Evolutionary conservation across 2,329 filamentous ascomycete species (phyloP).

Genomic region (Fusarium armeniacum): DNA sequence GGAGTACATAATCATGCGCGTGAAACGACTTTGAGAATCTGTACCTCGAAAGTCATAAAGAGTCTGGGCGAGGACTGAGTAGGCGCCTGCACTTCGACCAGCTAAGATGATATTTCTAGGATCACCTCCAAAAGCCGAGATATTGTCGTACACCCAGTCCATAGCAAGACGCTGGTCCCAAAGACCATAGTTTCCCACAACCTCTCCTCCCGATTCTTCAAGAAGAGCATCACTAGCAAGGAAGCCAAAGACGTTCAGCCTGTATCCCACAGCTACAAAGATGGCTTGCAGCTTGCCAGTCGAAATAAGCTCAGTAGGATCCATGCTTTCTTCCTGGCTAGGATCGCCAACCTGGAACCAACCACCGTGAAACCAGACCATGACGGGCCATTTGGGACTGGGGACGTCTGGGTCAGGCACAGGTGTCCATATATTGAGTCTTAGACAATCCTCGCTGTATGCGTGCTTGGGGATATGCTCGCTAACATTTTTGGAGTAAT

Average conservation of each 20-base stretch:
- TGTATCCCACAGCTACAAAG: conserved; percentile 13
- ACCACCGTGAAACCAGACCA: conserved; percentile 60
- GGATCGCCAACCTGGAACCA: conserved; percentile 64
- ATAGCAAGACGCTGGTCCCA: conserved; percentile 27
- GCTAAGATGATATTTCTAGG: conserved; percentile 7
- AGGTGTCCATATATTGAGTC: conserved; percentile 13
- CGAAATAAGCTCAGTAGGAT: conserved; percentile 60
- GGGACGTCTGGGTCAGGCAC: not conserved
- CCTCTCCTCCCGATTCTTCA: rapidly evolving
- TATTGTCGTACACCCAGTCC: conserved; percentile 20
- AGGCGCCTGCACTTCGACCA: conserved; percentile 12
- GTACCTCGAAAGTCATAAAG: conserved; percentile 11
- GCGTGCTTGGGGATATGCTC: conserved; percentile 22
- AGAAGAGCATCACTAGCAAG: not conserved
- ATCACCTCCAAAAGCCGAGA: conserved; percentile 5
- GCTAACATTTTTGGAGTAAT: conserved; percentile 27
- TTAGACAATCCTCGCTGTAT: conserved; percentile 22
- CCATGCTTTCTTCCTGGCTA: conserved; percentile 58
- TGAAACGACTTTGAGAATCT: not conserved
- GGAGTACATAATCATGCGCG: conserved; percentile 26
- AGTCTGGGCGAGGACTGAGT: conserved; percentile 2
- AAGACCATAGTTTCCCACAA: conserved; percentile 19
- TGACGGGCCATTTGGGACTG: conserved; percentile 49
- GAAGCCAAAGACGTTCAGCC: conserved; percentile 24
- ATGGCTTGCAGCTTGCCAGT: conserved; percentile 28